These are phyloP conservation scores for Apiotrichum laibachii DNA, from an alignment of 1,284 basidiomycete genomes.

Conservation along the genomic window DNA sequence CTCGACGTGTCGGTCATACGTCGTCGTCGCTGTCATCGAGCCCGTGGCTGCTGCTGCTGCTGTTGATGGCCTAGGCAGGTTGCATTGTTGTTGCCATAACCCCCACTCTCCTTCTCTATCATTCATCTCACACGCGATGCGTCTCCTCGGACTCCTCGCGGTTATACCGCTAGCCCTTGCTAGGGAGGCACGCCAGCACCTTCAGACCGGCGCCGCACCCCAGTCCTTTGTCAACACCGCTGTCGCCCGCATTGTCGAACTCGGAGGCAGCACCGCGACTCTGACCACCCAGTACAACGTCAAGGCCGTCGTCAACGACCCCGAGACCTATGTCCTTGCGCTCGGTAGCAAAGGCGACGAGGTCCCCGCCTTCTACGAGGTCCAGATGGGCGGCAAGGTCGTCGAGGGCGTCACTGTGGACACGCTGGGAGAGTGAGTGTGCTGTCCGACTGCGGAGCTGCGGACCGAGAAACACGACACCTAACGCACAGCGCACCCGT, in stretches of 20 bases:
- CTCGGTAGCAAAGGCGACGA: constrained; percentile 63
- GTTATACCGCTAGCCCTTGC: constrained; percentile 7
- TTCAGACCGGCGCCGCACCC: constrained; percentile 14
- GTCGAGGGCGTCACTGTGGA: constrained; percentile 53
- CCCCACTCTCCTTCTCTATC: background rate
- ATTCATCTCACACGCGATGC: constrained; percentile 3
- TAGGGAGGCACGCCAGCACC: constrained; percentile 8
- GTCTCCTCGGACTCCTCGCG: constrained; percentile 14
- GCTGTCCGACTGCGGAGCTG: background rate
- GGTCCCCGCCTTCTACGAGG: constrained; percentile 74
- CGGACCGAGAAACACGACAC: no score
- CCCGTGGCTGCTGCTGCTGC: background rate
- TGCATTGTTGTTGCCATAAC: background rate
- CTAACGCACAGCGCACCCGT: constrained; percentile 31
- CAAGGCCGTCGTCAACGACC: constrained; percentile 64
- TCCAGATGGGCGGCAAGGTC: constrained; percentile 58
- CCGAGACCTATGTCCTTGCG: constrained; percentile 67
- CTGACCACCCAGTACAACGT: constrained; percentile 83
- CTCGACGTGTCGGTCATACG: constrained; percentile 1
- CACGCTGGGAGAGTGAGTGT: constrained; percentile 25
- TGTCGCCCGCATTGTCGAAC: constrained; percentile 78
- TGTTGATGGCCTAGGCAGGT: background rate
- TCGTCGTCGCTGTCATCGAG: background rate
- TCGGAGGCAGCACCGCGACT: constrained; percentile 78
- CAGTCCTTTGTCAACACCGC: constrained; percentile 75